A percentile compares a stretch with the other conserved stretches of the same genome.
Evolutionary conservation across 192 early-diverging fungal genomes (phyloP).

Genomic region (Neocallimastix lanati): DNA sequence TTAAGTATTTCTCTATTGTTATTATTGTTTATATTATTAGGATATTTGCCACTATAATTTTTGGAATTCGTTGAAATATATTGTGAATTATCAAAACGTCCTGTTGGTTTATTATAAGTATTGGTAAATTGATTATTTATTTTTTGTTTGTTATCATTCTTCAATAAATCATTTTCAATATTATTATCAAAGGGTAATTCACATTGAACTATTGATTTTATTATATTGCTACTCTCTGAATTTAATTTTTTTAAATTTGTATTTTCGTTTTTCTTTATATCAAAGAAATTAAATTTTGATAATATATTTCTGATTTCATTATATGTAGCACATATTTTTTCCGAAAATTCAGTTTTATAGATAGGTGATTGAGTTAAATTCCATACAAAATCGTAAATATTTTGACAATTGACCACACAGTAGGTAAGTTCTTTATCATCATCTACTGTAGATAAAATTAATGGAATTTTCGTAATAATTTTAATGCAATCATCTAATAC

Average conservation of each 20-base stretch:
- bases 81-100: no score
- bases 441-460: not conserved
- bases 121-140: no score
- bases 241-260: no score
- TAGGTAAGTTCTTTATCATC: not conserved
- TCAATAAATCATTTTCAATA: no score
- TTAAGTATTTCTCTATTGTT: no score
- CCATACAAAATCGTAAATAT: not conserved
- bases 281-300: not conserved
- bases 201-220: not conserved
- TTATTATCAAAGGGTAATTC: not conserved
- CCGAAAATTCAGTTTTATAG: not conserved
- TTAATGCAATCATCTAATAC: not conserved
- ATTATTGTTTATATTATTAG: no score
- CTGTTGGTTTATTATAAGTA: no score
- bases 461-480: not conserved
- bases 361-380: not conserved
- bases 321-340: not conserved
- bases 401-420: not conserved
- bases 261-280: not conserved
- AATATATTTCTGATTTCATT: not conserved
- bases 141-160: no score
- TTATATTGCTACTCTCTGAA: no score
- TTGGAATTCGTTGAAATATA: no score
- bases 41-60: no score